These are phyloP conservation scores for Penicillium sp. DNA, from an alignment of 2,329 filamentous ascomycete species.

Conservation along the genomic window DNA sequence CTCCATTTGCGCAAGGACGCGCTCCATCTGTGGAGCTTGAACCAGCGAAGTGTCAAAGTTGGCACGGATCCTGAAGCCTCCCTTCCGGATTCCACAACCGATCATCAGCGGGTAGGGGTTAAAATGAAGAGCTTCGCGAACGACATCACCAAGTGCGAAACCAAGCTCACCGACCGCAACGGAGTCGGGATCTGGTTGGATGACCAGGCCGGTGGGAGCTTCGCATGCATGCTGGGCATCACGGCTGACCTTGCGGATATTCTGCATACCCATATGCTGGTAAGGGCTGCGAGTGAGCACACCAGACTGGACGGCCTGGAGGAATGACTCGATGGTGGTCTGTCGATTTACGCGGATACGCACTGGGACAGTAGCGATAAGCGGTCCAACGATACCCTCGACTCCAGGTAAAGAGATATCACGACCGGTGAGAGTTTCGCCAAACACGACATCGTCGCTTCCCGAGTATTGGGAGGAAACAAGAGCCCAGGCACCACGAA, in stretches of 20 bases:
- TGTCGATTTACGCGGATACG: slow-evolving; percentile 40
- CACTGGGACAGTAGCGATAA: slow-evolving; percentile 52
- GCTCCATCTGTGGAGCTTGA: slow-evolving; percentile 37
- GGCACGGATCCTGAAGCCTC: slow-evolving; percentile 46
- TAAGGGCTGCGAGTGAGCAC: slow-evolving; percentile 44
- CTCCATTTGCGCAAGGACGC: slow-evolving; percentile 39
- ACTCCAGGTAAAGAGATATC: slow-evolving; percentile 47
- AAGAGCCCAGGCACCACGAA: slow-evolving; percentile 52
- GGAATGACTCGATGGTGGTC: slow-evolving; percentile 29
- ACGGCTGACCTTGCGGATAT: slow-evolving; percentile 46
- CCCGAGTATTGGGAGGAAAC: slow-evolving; percentile 48
- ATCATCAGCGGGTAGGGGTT: slow-evolving; percentile 54
- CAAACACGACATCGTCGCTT: slow-evolving; percentile 50
- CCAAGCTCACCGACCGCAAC: slow-evolving; percentile 39
- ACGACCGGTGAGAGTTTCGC: slow-evolving; percentile 52
- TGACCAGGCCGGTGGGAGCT: slow-evolving; percentile 38
- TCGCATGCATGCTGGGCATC: slow-evolving; percentile 41
- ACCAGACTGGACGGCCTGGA: slow-evolving; percentile 33
- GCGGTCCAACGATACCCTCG: slow-evolving; percentile 51
- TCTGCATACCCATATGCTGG: slow-evolving; percentile 53
- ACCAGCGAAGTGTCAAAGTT: slow-evolving; percentile 46
- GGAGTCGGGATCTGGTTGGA: slow-evolving; percentile 42
- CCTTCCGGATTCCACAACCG: slow-evolving; percentile 46
- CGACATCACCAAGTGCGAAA: slow-evolving; percentile 37
- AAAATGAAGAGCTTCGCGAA: slow-evolving; percentile 42